Evolutionary conservation across 2,329 filamentous ascomycete species (phyloP).

Genomic region (Knufia petricola): DNA sequence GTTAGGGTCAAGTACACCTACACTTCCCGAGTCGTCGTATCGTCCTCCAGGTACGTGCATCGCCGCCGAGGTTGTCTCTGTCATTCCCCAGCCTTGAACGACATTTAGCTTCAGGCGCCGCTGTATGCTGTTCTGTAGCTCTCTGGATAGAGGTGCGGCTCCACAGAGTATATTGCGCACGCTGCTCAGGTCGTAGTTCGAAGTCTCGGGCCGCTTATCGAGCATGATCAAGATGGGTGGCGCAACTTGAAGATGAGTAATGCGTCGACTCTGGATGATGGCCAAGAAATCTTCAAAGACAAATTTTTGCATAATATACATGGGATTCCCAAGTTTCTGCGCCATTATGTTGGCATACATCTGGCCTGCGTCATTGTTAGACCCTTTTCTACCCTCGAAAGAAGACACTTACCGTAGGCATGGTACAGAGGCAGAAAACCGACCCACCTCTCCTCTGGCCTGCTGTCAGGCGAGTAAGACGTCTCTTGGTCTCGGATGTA

Average conservation of each 20-base stretch:
- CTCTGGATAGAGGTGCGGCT: conserved; percentile 42
- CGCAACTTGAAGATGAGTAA: conserved; percentile 46
- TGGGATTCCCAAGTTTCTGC: conserved; percentile 44
- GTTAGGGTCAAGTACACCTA: conserved; percentile 47
- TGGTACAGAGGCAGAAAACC: conserved; percentile 39
- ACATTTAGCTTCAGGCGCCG: conserved; percentile 33
- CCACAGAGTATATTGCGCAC: conserved; percentile 42
- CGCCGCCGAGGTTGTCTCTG: conserved; percentile 41
- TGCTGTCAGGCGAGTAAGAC: conserved; percentile 25
- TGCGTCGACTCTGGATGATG: conserved; percentile 41
- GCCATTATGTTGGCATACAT: conserved; percentile 6
- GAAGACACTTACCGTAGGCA: conserved; percentile 26
- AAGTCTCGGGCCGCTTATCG: conserved; percentile 43
- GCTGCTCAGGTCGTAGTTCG: conserved; percentile 44
- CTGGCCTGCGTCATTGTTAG: conserved; percentile 30
- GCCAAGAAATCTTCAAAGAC: conserved; percentile 45
- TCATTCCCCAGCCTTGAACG: conserved; percentile 54
- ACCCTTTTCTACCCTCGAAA: conserved; percentile 31
- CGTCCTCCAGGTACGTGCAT: conserved; percentile 35
- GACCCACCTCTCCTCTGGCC: conserved; percentile 28
- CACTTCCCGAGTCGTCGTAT: conserved; percentile 36
- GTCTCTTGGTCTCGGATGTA: conserved; percentile 48
- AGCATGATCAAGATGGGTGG: conserved; percentile 52
- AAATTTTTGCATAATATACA: conserved; percentile 54
- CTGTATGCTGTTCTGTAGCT: conserved; percentile 40